Evolutionary conservation across 805 yeast genomes (phyloP).

Genomic region (Dipodascopsis tothii): DNA sequence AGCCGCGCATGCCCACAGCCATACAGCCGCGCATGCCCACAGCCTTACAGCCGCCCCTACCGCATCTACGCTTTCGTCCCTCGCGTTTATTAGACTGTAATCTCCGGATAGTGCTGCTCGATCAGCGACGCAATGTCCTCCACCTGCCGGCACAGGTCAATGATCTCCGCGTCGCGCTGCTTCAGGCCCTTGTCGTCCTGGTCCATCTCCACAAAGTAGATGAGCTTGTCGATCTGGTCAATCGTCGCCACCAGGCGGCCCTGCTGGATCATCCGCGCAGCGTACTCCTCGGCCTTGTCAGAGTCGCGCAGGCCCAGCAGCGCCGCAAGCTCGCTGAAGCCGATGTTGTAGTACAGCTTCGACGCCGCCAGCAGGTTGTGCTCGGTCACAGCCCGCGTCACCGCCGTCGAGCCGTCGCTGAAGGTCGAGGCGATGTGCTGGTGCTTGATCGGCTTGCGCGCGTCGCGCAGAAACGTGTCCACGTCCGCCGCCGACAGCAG

Average conservation of each 20-base stretch:
- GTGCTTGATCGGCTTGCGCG: constrained; percentile 5
- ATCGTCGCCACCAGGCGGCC: constrained; percentile 28
- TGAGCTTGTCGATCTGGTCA: constrained; percentile 28
- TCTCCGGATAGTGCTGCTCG: constrained; percentile 7
- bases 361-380: constrained; percentile 32
- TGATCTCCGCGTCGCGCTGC: constrained; percentile 18
- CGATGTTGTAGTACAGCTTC: constrained; percentile 27
- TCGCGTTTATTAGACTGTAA: not conserved
- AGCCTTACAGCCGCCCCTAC: too few species aligned
- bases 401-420: constrained; percentile 20
- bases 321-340: constrained; percentile 25
- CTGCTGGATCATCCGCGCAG: constrained; percentile 30
- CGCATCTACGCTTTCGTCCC: too few species aligned
- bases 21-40: too few species aligned
- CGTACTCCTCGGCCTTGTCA: constrained; percentile 26
- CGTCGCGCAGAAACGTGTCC: constrained; percentile 15
- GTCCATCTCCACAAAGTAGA: constrained; percentile 20
- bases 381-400: constrained; percentile 29
- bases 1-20: too few species aligned
- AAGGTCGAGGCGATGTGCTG: constrained; percentile 3
- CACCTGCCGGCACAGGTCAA: constrained; percentile 19
- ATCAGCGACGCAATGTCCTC: constrained; percentile 23
- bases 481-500: constrained; percentile 27
- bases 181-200: constrained; percentile 4
- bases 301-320: constrained; percentile 24